Evolutionary conservation across 1,284 basidiomycete species (phyloP).

Genomic region (Trametes sp.): DNA sequence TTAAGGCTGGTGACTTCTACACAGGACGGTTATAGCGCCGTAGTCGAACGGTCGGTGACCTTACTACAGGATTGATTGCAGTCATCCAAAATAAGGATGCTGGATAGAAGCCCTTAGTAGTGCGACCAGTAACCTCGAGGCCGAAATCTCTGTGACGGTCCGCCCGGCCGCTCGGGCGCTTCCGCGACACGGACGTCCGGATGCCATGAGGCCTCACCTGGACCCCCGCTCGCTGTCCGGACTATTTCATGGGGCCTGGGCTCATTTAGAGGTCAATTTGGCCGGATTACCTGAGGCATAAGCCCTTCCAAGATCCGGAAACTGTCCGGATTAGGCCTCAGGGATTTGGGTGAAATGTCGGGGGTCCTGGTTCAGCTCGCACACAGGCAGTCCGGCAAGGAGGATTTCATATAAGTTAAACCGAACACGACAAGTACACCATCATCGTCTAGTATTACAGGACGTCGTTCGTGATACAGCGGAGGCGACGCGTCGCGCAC

Average conservation of each 20-base stretch:
- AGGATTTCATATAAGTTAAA: constrained; percentile 29
- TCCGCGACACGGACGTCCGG: too few species aligned
- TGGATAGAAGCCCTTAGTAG: too few species aligned
- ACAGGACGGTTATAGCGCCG: too few species aligned
- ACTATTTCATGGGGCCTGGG: not conserved
- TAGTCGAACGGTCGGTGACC: too few species aligned
- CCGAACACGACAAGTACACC: constrained; percentile 32
- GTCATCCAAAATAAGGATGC: too few species aligned
- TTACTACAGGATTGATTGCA: too few species aligned
- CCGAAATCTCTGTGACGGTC: too few species aligned
- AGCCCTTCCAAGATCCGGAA: not conserved
- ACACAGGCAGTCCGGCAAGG: not conserved
- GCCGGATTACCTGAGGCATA: constrained; percentile 5
- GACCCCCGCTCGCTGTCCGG: not conserved
- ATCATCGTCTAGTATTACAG: constrained; percentile 41
- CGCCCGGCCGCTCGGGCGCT: too few species aligned
- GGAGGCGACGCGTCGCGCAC: constrained; percentile 30
- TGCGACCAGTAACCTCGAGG: too few species aligned
- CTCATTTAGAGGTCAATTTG: not conserved
- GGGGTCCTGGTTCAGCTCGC: not conserved
- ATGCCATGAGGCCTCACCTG: not conserved
- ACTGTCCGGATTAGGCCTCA: constrained; percentile 9
- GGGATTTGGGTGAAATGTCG: not conserved
- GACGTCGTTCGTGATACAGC: constrained; percentile 40
- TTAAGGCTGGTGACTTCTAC: too few species aligned